Percentiles rank a stretch among this genome's conserved stretches.
Conservation (phyloP, 2,329 filamentous ascomycete genomes). For the Penicillium rolfsii region DNA sequence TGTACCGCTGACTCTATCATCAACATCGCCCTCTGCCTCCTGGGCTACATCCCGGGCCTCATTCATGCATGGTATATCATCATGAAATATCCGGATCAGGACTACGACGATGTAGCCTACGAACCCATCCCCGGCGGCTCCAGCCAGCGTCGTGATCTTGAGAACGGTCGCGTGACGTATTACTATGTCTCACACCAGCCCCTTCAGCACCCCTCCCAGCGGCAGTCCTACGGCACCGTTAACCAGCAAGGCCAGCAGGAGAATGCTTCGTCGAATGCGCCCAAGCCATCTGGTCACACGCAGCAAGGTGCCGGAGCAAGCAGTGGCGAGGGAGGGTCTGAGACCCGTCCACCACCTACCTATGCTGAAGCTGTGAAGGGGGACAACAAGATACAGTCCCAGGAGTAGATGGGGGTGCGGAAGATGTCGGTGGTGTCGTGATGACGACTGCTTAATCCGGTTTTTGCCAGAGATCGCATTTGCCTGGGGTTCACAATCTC, state of each 20-base stretch:
- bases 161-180: conserved; percentile 66
- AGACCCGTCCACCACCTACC: conserved; percentile 64
- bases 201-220: conserved; percentile 38
- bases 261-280: conserved; percentile 21
- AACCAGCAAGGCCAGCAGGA: conserved; percentile 33
- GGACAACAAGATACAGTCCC: conserved; percentile 84
- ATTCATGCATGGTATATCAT: conserved; percentile 99
- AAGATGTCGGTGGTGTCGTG: neutral
- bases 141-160: conserved; percentile 42
- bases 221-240: conserved; percentile 46
- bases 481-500: neutral
- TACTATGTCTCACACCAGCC: conserved; percentile 69
- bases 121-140: conserved; percentile 64
- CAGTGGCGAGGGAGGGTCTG: conserved; percentile 33
- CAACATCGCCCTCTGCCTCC: conserved; percentile 85
- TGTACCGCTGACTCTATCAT: conserved; percentile 92
- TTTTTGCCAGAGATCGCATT: neutral
- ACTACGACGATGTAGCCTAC: conserved; percentile 65
- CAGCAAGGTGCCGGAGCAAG: conserved; percentile 35
- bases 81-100: conserved; percentile 77
- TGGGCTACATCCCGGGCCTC: conserved; percentile 82
- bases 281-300: conserved; percentile 26
- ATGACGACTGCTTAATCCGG: neutral
- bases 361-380: conserved; percentile 89
- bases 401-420: conserved; percentile 50